These are phyloP conservation scores for Orbilia blumenaviensis DNA, from an alignment of 2,329 filamentous ascomycete species.

Conservation along the genomic window DNA sequence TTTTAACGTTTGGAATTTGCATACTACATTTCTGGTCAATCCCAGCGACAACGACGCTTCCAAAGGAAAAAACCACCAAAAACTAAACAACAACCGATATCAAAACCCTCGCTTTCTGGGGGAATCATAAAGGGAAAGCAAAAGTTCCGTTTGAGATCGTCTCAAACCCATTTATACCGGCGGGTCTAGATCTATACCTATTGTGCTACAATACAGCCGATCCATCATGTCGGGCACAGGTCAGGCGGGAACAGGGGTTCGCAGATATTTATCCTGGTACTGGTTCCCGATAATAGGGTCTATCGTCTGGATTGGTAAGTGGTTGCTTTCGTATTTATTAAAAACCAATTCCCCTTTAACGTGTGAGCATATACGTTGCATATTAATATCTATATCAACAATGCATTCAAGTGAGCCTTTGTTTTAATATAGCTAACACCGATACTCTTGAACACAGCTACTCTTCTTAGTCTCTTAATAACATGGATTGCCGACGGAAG, in stretches of 20 bases:
- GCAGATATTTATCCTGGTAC: slow-evolving; percentile 38
- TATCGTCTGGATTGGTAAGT: slow-evolving; percentile 47
- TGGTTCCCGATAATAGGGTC: slow-evolving; percentile 42
- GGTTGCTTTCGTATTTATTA: not conserved
- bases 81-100: not conserved
- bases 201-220: too few relatives aligned
- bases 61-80: not conserved
- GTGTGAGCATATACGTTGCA: too few relatives aligned
- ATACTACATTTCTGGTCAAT: not conserved
- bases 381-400: too few relatives aligned
- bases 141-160: too few relatives aligned
- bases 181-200: too few relatives aligned
- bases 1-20: not conserved
- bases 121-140: too few relatives aligned
- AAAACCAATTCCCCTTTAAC: too few relatives aligned
- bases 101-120: not conserved
- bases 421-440: not conserved
- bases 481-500: slow-evolving; percentile 72
- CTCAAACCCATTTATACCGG: too few relatives aligned
- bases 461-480: slow-evolving; percentile 75
- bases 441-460: slow-evolving; percentile 61
- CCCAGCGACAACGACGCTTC: not conserved
- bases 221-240: not conserved
- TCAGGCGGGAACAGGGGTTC: not conserved
- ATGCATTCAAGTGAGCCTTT: too few relatives aligned